These are phyloP conservation scores for Emiliania huxleyi DNA, from an alignment of 78 protist species.

Conservation along the genomic window DNA sequence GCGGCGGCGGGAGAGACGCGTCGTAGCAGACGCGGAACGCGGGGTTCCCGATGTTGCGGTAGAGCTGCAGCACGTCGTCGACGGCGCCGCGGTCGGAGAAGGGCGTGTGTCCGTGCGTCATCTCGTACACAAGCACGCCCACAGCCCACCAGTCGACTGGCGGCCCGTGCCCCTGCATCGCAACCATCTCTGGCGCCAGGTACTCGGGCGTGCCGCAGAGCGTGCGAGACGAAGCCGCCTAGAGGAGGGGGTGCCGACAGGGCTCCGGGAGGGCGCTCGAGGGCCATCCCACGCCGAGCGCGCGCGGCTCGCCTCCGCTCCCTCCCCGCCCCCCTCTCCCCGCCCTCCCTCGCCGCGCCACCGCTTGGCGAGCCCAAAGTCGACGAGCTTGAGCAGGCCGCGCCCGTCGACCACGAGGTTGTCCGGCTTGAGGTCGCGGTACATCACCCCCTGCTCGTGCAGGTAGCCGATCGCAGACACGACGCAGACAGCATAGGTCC, in stretches of 20 bases:
- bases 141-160: constrained; percentile 48
- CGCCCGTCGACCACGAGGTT: background rate
- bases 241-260: too few relatives aligned
- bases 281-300: too few relatives aligned
- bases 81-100: background rate
- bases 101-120: background rate
- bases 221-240: background rate
- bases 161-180: background rate
- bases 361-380: background rate
- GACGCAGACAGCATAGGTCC: background rate
- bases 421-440: constrained; percentile 42
- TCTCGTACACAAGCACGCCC: constrained; percentile 33
- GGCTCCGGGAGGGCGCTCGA: too few relatives aligned
- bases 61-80: background rate
- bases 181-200: constrained; percentile 51
- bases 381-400: background rate
- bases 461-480: constrained; percentile 5
- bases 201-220: constrained; percentile 42
- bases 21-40: background rate
- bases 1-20: background rate
- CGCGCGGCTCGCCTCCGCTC: too few relatives aligned
- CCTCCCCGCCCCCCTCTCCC: too few relatives aligned
- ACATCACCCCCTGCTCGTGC: constrained; percentile 26
- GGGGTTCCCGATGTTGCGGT: background rate
- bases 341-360: background rate